Evolutionary conservation across 2,329 filamentous ascomycete genomes (phyloP), one percentile per base, ranked within the genome.

Genomic region (Aspergillus flavus): DNA sequence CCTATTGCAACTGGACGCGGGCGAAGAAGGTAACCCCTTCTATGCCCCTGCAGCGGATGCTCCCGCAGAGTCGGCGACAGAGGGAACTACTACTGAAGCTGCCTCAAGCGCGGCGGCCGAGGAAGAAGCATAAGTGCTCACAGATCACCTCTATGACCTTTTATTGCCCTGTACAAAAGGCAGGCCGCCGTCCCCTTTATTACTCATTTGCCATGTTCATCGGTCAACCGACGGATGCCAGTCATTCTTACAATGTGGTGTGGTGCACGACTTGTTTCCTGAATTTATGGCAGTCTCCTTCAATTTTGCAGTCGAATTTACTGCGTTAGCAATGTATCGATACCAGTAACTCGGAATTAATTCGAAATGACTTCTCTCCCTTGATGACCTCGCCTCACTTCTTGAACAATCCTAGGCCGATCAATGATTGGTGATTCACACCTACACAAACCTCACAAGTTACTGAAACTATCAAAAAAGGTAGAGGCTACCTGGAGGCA

Each of bases 1-100:
- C 82, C 84, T 99, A 58, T 90, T 98, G 85, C 95, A 97, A 77
- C 84, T 99, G 50, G 95, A 99, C 75, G 91, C 93, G 10, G 94
- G 97, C 72, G 94, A 98, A 64, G 93, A 96, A 68, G 92, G 83
- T 6, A 79, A 82, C 59, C 79, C 80, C 3, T 85, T 80, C 62
- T 81, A 78, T 64, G 75, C 75, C 26, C 73, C 74, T 48, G 57
- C 59, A 32, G 66, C 62, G 16, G 66, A 69, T 55, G 64, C 67
- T 30, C 60, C 70, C 48, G 45, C 61, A 19, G 71, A 72, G 39
- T 57, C 72, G n/a, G 57, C 66, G 34, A 59, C 59, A 56, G 63
- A 65, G 21, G 64, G 39, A 32, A 41, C 57, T 12, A 41, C 57
- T 12, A n/a, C 56, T 39, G 66, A 64, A 64, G 21, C 58, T 50